phyloP scores from a whole-genome alignment of 2,329 filamentous ascomycete species.

The Pseudogymnoascus sp. region DNA sequence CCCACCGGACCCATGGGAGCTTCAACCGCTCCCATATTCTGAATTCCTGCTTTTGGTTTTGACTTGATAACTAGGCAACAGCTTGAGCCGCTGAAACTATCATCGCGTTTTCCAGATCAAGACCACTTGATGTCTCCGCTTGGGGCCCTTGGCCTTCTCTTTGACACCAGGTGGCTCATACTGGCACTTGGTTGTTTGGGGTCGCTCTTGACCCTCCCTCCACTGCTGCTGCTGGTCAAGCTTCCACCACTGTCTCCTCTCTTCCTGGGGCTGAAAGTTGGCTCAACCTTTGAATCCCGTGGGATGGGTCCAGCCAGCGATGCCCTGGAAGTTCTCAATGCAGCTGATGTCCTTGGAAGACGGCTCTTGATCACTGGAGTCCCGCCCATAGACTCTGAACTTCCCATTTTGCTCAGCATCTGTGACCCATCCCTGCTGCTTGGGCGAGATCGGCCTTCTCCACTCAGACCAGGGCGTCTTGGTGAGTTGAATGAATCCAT shows the following conservation, averaged over 20 bases:
- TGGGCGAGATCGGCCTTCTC: constrained; percentile 20
- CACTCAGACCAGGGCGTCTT: not conserved
- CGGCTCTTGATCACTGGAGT: constrained; percentile 24
- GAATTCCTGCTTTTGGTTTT: not conserved
- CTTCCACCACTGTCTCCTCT: constrained; percentile 18
- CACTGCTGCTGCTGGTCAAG: constrained; percentile 12
- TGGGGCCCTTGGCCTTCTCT: constrained; percentile 22
- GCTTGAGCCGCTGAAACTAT: not conserved
- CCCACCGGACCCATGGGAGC: not conserved
- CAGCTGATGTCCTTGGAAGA: constrained; percentile 26
- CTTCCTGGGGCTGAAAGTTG: constrained; percentile 19
- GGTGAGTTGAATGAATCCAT: not conserved
- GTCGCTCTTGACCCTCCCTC: constrained; percentile 19
- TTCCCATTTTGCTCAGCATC: constrained; percentile 20
- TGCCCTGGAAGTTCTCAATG: constrained; percentile 23
- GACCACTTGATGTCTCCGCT: constrained; percentile 30
- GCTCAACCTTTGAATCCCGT: constrained; percentile 13
- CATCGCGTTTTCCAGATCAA: constrained; percentile 12
- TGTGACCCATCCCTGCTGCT: constrained; percentile 23
- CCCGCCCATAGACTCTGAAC: constrained; percentile 19
- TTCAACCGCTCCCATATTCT: not conserved
- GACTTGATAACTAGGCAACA: not conserved
- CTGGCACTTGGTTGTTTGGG: constrained; percentile 14
- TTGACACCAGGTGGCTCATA: constrained; percentile 15
- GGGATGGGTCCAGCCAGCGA: constrained; percentile 22